A percentile compares a stretch with the other conserved stretches of the same genome.
Conservation (phyloP, 768 basidiomycete species). For the Nevesoporus exiguus region DNA sequence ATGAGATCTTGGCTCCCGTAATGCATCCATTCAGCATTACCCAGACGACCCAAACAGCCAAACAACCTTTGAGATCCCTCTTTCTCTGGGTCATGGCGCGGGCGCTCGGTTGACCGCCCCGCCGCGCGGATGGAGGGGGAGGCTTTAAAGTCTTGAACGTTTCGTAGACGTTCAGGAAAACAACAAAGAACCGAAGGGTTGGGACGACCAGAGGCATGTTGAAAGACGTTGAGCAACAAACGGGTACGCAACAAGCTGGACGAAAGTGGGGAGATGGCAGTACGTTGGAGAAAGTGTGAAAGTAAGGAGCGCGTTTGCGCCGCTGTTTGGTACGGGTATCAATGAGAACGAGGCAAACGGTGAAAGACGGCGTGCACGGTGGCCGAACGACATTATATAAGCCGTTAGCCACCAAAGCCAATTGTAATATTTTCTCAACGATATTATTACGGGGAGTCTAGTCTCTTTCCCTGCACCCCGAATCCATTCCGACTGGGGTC, state of each 20-base stretch:
- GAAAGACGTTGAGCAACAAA: conserved; percentile 5
- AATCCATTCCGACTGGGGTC: no score
- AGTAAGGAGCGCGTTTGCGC: conserved; percentile 6
- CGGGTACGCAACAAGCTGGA: conserved; percentile 6
- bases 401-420: no score
- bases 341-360: conserved; percentile 12
- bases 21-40: conserved; percentile 39
- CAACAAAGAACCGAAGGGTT: conserved; percentile 61
- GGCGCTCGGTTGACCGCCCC: conserved; percentile 57
- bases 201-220: conserved; percentile 68
- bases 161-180: conserved; percentile 78
- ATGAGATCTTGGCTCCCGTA: conserved; percentile 10
- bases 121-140: conserved; percentile 50
- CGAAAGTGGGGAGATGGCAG: not conserved
- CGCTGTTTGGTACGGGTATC: conserved; percentile 8
- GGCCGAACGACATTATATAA: conserved; percentile 24
- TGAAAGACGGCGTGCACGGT: conserved; percentile 3
- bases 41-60: conserved; percentile 86
- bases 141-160: conserved; percentile 79
- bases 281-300: not conserved
- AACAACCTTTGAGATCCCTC: conserved; percentile 79
- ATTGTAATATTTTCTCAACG: no score
- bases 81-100: conserved; percentile 74
- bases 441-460: no score
- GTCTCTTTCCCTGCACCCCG: no score